Conservation (phyloP, 345 rosid species). For the Brassica nigra region DNA sequence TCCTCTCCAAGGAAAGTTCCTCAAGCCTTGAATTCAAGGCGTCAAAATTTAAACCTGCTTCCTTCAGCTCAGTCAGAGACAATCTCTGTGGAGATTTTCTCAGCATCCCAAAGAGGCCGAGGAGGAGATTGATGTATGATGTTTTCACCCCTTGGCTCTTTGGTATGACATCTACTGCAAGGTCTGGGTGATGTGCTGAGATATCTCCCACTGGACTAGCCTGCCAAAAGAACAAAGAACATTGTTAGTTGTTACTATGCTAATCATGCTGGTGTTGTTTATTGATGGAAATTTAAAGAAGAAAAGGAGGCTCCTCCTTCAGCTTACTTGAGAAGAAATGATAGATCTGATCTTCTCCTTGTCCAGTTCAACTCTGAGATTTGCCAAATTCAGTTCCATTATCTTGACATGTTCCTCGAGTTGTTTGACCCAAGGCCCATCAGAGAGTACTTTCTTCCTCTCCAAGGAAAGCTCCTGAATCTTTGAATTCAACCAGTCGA, state of each 20-base stretch:
- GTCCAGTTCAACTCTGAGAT: background rate
- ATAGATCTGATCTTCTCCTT: background rate
- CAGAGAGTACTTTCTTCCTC: background rate
- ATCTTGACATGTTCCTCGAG: background rate
- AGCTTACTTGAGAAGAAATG: background rate
- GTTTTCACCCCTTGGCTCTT: background rate
- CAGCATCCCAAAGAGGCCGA: background rate
- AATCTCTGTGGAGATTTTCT: background rate
- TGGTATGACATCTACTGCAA: background rate
- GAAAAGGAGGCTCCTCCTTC: no score
- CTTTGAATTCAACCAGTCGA: background rate
- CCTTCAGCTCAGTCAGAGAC: no score
- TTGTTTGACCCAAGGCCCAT: background rate
- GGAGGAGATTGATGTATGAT: background rate
- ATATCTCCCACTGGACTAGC: no score
- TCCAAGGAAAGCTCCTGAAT: background rate
- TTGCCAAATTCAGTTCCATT: background rate
- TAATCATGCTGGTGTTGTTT: background rate
- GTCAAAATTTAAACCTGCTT: background rate
- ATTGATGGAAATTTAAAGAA: background rate
- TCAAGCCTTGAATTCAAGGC: background rate
- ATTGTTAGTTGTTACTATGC: background rate
- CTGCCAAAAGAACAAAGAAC: no score
- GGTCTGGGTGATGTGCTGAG: no score
- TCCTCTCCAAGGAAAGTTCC: no score